Evolutionary conservation across 805 yeast genomes (phyloP).

Genomic region (Tetrapisispora arboricola): DNA sequence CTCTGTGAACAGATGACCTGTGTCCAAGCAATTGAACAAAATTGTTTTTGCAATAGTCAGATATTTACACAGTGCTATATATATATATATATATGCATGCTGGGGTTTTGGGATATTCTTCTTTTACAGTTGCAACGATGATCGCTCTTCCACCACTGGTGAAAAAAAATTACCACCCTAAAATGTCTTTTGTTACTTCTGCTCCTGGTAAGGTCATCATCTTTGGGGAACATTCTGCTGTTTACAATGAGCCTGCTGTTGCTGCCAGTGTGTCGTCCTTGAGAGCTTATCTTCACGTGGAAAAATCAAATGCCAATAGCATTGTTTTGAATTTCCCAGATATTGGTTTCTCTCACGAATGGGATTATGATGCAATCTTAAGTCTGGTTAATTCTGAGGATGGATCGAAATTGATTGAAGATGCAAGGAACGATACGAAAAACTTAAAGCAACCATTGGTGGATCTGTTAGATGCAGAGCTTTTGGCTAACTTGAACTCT

Average conservation of each 20-base stretch:
- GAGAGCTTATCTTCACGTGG: constrained; percentile 68
- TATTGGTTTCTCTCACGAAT: constrained; percentile 51
- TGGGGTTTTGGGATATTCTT: too few species aligned
- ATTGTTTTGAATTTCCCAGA: constrained; percentile 76
- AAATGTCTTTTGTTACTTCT: constrained; percentile 37
- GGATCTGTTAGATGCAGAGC: constrained; percentile 33
- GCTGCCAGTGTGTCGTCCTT: constrained; percentile 82
- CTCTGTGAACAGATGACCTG: too few species aligned
- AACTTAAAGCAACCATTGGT: constrained; percentile 54
- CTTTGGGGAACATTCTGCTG: constrained; percentile 96
- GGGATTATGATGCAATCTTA: constrained; percentile 32
- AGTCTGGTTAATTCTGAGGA: neutral
- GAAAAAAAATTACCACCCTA: neutral
- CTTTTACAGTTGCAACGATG: too few species aligned
- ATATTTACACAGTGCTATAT: too few species aligned
- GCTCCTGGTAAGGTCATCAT: constrained; percentile 96
- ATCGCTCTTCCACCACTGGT: too few species aligned
- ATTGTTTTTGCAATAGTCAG: too few species aligned
- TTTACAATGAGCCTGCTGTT: constrained; percentile 84
- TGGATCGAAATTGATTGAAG: neutral
- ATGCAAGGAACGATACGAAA: constrained; percentile 31
- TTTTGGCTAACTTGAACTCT: constrained; percentile 39
- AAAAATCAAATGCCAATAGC: constrained; percentile 31
- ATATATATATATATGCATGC: too few species aligned
- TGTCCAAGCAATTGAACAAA: too few species aligned